A percentile compares a stretch with the other conserved stretches of the same genome.
phyloP scores from a whole-genome alignment of 1,284 basidiomycete genomes.

The Heliocybe sulcata region DNA sequence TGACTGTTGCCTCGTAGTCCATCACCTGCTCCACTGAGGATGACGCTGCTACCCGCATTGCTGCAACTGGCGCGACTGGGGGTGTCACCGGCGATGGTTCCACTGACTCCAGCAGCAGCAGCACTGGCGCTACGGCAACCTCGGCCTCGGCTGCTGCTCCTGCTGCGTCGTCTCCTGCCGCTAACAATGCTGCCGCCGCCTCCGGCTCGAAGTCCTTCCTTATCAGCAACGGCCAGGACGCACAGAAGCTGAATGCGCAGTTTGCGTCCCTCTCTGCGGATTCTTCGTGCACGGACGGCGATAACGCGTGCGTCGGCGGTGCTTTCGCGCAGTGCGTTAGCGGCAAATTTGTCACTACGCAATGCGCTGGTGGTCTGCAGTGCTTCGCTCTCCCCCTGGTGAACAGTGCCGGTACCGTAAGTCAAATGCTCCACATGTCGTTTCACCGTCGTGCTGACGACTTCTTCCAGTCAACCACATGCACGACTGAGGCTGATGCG shows the following conservation, averaged over 20 bases:
- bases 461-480: conserved; percentile 33
- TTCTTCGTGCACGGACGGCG: conserved; percentile 38
- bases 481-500: conserved; percentile 44
- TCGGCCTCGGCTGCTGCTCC: conserved; percentile 10
- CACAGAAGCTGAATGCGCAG: conserved; percentile 42
- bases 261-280: conserved; percentile 32
- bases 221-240: conserved; percentile 38
- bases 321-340: conserved; percentile 36
- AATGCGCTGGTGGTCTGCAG: conserved; percentile 29
- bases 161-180: conserved; percentile 14
- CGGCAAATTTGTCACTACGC: conserved; percentile 32
- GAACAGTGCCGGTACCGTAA: conserved; percentile 39
- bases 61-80: conserved; percentile 41
- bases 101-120: conserved; percentile 3
- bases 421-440: too few relatives aligned
- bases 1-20: conserved; percentile 15
- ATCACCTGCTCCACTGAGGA: conserved; percentile 44
- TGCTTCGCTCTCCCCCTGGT: conserved; percentile 57
- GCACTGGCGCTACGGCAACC: conserved; percentile 7
- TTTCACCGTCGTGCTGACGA: too few relatives aligned
- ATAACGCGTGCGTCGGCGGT: conserved; percentile 26
- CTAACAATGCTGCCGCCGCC: conserved; percentile 14
- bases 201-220: conserved; percentile 19
- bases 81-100: conserved; percentile 20
- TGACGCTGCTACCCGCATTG: conserved; percentile 46